A percentile compares a stretch with the other conserved stretches of the same genome.
These are phyloP conservation scores for Daldinia concentrica DNA, from an alignment of 495 filamentous ascomycete species.

Conservation along the genomic window DNA sequence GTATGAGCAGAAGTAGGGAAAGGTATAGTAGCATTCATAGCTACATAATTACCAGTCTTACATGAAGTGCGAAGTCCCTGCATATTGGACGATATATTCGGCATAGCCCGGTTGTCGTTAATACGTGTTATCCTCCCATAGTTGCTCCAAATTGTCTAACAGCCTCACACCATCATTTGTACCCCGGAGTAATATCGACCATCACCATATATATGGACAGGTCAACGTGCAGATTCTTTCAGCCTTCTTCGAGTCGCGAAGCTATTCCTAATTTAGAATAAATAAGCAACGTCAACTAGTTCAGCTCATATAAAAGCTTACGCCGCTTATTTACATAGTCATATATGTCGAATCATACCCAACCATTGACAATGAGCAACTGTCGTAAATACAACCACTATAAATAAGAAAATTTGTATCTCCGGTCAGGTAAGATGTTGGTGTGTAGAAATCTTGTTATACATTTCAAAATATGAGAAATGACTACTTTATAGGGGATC, in stretches of 20 bases:
- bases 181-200: not conserved
- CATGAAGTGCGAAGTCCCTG: not conserved
- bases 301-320: not conserved
- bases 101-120: not conserved
- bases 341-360: not conserved
- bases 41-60: constrained; percentile 1
- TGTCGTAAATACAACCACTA: not conserved
- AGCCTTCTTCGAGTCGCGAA: not conserved
- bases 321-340: not conserved
- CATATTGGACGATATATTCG: constrained; percentile 6
- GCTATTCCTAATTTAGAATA: not conserved
- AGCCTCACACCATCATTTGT: not conserved
- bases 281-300: not conserved
- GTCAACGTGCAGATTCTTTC: not conserved
- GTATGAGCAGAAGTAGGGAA: not conserved
- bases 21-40: not conserved
- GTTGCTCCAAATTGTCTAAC: not conserved
- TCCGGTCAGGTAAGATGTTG: too few relatives aligned
- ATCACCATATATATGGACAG: not conserved
- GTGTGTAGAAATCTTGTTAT: too few relatives aligned
- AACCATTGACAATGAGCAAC: not conserved
- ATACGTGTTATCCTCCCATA: not conserved
- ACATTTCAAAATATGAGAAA: not conserved
- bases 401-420: not conserved
- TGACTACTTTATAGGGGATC: not conserved